Evolutionary conservation across 164 flowering plant genomes (phyloP), one percentile per base, ranked within the genome.

Genomic region (Piper longum): DNA sequence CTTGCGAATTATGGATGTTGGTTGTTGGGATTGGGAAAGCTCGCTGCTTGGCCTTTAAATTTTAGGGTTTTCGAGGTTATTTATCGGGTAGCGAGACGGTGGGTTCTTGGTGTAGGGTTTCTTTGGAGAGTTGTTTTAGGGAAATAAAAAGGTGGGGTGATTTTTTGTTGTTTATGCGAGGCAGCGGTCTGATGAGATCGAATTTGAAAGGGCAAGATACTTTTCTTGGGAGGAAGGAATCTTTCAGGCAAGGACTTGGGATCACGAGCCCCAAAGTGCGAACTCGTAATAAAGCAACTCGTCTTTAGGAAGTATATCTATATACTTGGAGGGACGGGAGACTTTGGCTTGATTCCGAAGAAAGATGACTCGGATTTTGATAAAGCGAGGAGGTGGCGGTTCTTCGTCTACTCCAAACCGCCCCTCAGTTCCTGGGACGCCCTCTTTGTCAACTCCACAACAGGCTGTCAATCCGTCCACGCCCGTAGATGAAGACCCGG

Each of bases 311-410:
- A 68, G 68, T 75, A n/a, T 42, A 64, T 62, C 78, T 76, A 26
- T 26, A 56, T 74, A 74, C 80, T 55, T 55, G 44, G 62, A 67
- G 65, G 44, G 54, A 68, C 42, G 42, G 62, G 54, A 42, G 36
- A 39, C n/a, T 56, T 45, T 52, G 59, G 54, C 44, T 43, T 48
- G 40, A 4, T 68, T 54, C 19, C 8, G 54, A 59, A 66, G 7
- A 43, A 63, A 68, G 64, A 90, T 95, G 99, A 90, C 99, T 66
- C 80, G 99, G 48, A 82, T 95, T 57, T 75, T 87, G 74, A 95
- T 93, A 71, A 97, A 81, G 66, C 81, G 99, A 41, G 95, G 97
- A 65, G 77, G 92, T 1, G 61, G 76, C 0, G 69, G 84, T 72
- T 79, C 93, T 64, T 85, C 92, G 5, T 82, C 96, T 3, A 89